Base-by-base conservation (phyloP, 371 early-diverging fungal species). In the Mucor indicus region DNA sequence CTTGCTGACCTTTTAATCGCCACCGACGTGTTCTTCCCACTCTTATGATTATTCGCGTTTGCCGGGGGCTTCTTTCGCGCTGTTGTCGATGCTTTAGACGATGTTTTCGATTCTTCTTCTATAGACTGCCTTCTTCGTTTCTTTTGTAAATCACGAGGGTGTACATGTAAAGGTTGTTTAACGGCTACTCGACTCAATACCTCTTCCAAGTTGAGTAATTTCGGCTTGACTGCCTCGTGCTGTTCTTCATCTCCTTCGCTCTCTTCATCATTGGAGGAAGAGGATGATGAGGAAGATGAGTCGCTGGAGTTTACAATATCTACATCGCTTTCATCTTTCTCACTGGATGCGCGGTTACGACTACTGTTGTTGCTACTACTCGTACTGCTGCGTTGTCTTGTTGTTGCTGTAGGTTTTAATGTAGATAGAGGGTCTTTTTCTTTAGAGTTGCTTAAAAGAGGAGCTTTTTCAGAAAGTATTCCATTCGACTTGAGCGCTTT, bases 151-250 rank as follows among this genome's bases (percentile, higher is more conserved):
- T 57, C 57, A 19, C 51, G 51, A 16, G 57, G 57, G 16, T 51
- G 57, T 16, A 57, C 48, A 23, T 57, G 57, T 7, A 47, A 30
- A 4, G 44, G 51, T 17, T 46, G 57, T 13, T 50, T 37, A 4
- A n/a, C 12, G 12, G 62, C 56, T 1, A 67, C 68, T n/a, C 72
- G 56, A 25, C 57, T 65, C 4, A 67, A 27, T n/a, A 74, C 41
- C 25, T 66, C 70, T 25, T 72, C 66, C 13, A 68, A 44, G 30
- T 72, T 61, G 21, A 64, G 24, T 2, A 57, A 51, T 3, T 42
- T 23, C 11, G n/a, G 27, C 6, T 21, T 7, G 10, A 13, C 16
- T 10, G 37, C 21, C 9, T 44, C 30, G 4, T 45, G 20, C 0
- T 24, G 31, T 2, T 8, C 48, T 10, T 48, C 42, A 13, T 49